Conservation (phyloP, 345 rosid genomes). For the Boechera divaricarpa region DNA sequence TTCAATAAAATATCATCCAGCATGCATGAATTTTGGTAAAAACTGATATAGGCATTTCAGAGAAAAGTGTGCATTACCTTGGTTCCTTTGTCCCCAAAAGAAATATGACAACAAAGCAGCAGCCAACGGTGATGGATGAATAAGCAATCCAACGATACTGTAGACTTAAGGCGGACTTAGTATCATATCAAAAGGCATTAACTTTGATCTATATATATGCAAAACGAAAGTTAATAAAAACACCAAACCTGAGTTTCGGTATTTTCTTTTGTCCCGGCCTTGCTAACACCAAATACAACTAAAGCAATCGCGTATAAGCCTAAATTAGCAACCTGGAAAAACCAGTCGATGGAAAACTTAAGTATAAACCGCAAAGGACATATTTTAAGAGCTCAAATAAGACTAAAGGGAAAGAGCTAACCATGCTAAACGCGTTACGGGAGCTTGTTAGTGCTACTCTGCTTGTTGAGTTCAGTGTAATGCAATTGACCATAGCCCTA, state of each 20-base stretch:
- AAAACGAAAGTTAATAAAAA: background rate
- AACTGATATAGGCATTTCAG: constrained; percentile 9
- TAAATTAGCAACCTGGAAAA: constrained; percentile 81
- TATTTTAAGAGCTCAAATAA: constrained; percentile 5
- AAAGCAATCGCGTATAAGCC: constrained; percentile 84
- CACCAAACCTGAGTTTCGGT: constrained; percentile 76
- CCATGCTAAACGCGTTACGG: constrained; percentile 97
- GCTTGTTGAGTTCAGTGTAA: constrained; percentile 84
- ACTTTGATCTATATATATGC: background rate
- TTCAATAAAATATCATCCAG: background rate
- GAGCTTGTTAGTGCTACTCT: constrained; percentile 90
- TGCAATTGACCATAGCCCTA: constrained; percentile 96
- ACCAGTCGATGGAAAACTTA: background rate
- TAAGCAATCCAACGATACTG: constrained; percentile 99
- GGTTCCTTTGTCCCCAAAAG: constrained; percentile 87
- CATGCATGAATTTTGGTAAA: background rate
- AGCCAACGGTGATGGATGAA: constrained; percentile 71
- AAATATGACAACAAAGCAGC: constrained; percentile 81
- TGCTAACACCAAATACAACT: constrained; percentile 60
- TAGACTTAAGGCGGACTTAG: constrained; percentile 32
- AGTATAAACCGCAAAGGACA: constrained; percentile 6
- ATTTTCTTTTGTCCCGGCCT: constrained; percentile 58
- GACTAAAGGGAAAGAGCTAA: constrained; percentile 41
- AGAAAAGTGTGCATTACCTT: constrained; percentile 53
- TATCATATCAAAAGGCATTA: constrained; percentile 23